Base-by-base conservation (phyloP, 768 basidiomycete genomes). In the Russula vinacea region DNA sequence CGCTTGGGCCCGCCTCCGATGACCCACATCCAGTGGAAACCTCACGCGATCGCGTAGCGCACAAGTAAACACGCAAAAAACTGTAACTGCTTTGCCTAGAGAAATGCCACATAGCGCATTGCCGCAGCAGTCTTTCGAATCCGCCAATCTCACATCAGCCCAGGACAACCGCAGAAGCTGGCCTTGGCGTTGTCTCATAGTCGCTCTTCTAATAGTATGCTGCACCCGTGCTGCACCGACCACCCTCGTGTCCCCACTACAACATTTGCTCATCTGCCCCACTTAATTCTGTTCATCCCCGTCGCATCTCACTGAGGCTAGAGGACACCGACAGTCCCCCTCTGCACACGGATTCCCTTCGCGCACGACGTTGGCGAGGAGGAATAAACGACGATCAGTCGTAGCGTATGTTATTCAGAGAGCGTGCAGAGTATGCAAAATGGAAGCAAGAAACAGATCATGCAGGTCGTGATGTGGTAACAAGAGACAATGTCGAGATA, bases 71-170 rank as follows among this genome's bases (percentile, higher is more conserved):
- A 8, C 54, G 16, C 22, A 59, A 24, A 61, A 47, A 32, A 14
- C 16, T 22, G 8, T 49, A 35, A 56, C 56, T 5, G 1, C 62
- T 45, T 24, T 70, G 2, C 14, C 22, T 14, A 62, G 76, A 40
- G 81, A 82, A 58, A 72, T 73, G 47, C 79, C 85, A 17, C 83
- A 81, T 53, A 87, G 84, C 68, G 84, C 85, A 32, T 76, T 80
- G 61, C 80, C 81, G 24, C 77, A 77, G 40, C 82, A 80, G 65
- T 75, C 77, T 84, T 83, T 67, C 78, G 75, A 62, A 66, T 82
- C 42, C 79, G 9, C 70, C 70, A n/a, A 69, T 74, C 53, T 65
- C 72, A 44, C 73, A 74, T 24, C 66, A 71, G 50, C 14, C 62
- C 40, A 53, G 47, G 65, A 68, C 54, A 44, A 66, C 67, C 44